Evolutionary conservation across 495 filamentous ascomycete species (phyloP).

Genomic region (Penicillium subrubescens): DNA sequence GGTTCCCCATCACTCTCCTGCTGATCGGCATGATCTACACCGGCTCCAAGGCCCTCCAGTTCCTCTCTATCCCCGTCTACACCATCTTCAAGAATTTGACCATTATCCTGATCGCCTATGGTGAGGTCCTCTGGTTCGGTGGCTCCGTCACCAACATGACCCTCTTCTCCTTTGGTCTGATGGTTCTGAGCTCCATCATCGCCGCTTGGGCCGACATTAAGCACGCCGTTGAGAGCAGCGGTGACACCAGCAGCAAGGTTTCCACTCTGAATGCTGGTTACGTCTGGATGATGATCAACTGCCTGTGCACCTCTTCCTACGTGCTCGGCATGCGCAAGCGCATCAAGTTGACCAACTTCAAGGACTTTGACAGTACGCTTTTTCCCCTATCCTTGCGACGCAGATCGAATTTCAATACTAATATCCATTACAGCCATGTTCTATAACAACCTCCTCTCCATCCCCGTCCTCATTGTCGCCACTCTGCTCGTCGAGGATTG

Average conservation of each 20-base stretch:
- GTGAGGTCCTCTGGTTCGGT: slow-evolving; percentile 98
- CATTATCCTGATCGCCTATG: slow-evolving; percentile 98
- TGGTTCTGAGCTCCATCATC: slow-evolving; percentile 93
- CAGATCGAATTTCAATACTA: slow-evolving; percentile 32
- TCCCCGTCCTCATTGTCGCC: slow-evolving; percentile 83
- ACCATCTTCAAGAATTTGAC: slow-evolving; percentile 99
- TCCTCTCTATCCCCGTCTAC: slow-evolving; percentile 96
- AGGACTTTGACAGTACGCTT: slow-evolving; percentile 95
- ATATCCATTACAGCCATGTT: slow-evolving; percentile 76
- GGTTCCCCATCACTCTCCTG: slow-evolving; percentile 96
- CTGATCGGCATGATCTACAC: slow-evolving; percentile 99
- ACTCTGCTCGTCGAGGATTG: slow-evolving; percentile 90
- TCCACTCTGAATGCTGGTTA: slow-evolving; percentile 95
- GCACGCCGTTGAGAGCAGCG: slow-evolving; percentile 65
- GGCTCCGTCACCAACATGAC: slow-evolving; percentile 86
- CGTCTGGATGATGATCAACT: slow-evolving; percentile 97
- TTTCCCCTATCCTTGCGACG: not conserved
- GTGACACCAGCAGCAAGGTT: slow-evolving; percentile 71
- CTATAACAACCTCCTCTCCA: slow-evolving; percentile 99
- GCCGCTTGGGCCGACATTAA: slow-evolving; percentile 98
- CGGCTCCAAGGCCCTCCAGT: slow-evolving; percentile 93
- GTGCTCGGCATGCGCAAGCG: slow-evolving; percentile 94
- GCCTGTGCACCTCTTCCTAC: slow-evolving; percentile 91
- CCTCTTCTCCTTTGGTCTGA: slow-evolving; percentile 93
- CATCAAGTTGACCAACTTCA: slow-evolving; percentile 99